Evolutionary conservation across 2,329 filamentous ascomycete genomes (phyloP), one percentile per base, ranked within the genome.

Genomic region (Nemania diffusa): DNA sequence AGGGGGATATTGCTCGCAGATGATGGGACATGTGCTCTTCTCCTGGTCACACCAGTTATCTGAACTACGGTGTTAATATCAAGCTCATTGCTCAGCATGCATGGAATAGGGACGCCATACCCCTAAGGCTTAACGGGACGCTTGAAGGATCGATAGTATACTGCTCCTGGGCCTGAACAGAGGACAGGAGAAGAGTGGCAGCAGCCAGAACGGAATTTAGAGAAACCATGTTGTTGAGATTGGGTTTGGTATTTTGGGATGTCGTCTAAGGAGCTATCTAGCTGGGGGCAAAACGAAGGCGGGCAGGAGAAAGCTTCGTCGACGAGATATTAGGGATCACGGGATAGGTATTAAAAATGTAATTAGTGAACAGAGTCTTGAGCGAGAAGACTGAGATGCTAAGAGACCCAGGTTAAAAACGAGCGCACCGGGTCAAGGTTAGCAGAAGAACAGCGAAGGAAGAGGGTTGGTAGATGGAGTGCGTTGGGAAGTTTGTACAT

Each of bases 31-130:
- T 60, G 87, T 84, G 73, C 84, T 83, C 71, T 75, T 81, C 80
- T 94, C 88, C 71, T 84, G 83, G 27, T 78, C 67, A 79, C 92
- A 95, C 92, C 92, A 95, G 11, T 76, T 67, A 11, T 75, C 66
- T 84, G 87, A 61, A 72, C 2, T 56, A 29, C 62, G 37, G 34
- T 27, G 56, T 74, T 73, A 73, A 70, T 34, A 66, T 34, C 27
- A 62, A 58, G 13, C n/a, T 20, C n/a, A 20, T 40, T 8, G 22
- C 32, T 29, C 13, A 1, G 22, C 22, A 6, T 17, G 6, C 7
- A 20, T n/a, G 32, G 40, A 27, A 62, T 32, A 8, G 50, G 27
- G 48, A 44, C 40, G 17, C 78, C 88, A 64, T 82, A 90, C 88
- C 78, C 79, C 87, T 83, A 55, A 78, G 79, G 53, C 80, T 71